Evolutionary conservation across 2,329 filamentous ascomycete species (phyloP), one percentile per base, ranked within the genome.

Genomic region (Gaeumannomyces sp.): DNA sequence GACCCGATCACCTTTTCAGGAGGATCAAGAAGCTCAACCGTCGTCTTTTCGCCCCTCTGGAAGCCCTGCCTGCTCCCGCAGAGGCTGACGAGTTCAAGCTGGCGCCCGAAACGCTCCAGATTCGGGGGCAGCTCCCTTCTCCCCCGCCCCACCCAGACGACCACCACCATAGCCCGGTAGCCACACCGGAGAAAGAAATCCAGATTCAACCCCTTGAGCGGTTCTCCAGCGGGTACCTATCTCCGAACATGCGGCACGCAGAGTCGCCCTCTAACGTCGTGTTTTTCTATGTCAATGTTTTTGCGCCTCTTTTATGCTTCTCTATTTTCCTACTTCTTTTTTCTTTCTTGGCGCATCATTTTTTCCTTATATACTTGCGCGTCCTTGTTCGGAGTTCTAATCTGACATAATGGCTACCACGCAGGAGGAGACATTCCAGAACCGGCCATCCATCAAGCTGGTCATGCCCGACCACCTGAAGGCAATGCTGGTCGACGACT

Each of bases 401-500:
- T 27, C 19, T 45, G 38, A 45, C 38, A 16, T 45, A 45, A 33
- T 53, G 19, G n/a, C 22, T 35, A 19, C 14, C 3, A 25, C 60
- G 65, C 76, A 98, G 93, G 95, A 98, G 80, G 95, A 98, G 67
- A 81, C 84, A 5, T 99, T 97, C 74, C 87, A 93, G 73, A 83
- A 85, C 68, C 88, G 93, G 65, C 93, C 94, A 27, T 92, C 92
- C 25, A 89, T 99, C 72, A 91, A 92, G 71, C 85, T 99, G 58
- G 84, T 89, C 62, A 88, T 98, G 68, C 93, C 95, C 0, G 95
- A 98, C 73, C 87, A 90, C 69, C 83, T 99, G 69, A 97, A 98
- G 79, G 92, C 91, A 22, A 84, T 96, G 68, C 86, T 99, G 3
- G 95, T 99, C 28, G 95, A 99, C 74, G 95, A 99, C 76, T 99